Evolutionary conservation across 1,284 basidiomycete genomes (phyloP).

Genomic region (Ceratobasidium sp.): DNA sequence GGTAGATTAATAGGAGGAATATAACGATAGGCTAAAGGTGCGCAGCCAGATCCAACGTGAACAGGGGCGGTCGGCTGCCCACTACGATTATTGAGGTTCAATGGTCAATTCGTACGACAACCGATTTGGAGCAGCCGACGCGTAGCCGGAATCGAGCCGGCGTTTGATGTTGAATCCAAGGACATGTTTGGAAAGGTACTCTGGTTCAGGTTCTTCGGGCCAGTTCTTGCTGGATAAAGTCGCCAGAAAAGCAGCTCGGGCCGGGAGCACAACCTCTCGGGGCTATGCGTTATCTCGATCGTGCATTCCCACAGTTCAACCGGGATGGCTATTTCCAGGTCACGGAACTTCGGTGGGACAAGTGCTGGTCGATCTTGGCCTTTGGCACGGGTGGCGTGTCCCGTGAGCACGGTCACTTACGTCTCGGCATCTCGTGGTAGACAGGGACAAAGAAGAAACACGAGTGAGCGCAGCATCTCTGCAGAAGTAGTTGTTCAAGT

Average conservation of each 20-base stretch:
- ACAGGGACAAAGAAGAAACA: background rate
- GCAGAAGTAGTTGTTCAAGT: slow-evolving; percentile 9
- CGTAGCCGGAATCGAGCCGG: background rate
- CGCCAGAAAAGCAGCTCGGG: slow-evolving; percentile 30
- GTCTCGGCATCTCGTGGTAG: background rate
- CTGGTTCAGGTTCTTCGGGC: background rate
- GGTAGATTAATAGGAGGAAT: no score
- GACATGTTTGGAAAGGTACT: background rate
- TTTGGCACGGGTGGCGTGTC: background rate
- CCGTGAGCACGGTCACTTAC: slow-evolving; percentile 15
- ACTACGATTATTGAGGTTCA: background rate
- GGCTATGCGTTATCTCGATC: background rate
- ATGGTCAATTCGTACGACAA: slow-evolving; percentile 19
- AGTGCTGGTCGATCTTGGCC: background rate
- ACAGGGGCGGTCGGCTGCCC: background rate
- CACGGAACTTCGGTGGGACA: slow-evolving; percentile 7
- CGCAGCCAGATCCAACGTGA: background rate
- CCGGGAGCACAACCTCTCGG: slow-evolving; percentile 18
- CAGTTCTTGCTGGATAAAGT: slow-evolving; percentile 17
- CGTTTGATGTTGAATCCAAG: background rate
- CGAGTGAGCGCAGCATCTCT: background rate
- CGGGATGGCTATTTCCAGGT: background rate
- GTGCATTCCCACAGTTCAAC: slow-evolving; percentile 2
- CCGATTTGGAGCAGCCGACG: background rate
- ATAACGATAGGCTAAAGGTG: no score